Conservation (phyloP, 345 rosid species). For the Aegle marmelos region DNA sequence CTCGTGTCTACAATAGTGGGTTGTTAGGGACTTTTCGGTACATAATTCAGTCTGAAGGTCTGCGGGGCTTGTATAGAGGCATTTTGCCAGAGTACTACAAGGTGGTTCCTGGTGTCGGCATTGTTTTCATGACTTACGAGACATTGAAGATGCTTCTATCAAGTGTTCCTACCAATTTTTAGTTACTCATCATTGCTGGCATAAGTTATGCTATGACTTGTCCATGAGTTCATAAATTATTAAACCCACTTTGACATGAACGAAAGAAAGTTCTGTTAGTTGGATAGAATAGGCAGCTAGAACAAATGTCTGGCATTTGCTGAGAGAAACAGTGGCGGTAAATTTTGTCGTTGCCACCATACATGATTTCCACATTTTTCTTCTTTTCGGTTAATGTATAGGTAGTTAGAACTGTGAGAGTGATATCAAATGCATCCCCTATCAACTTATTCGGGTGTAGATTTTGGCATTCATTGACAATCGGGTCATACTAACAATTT, state of each 20-base stretch:
- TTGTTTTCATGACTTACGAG: constrained; percentile 87
- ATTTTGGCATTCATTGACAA: constrained; percentile 15
- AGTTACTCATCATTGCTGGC: not conserved
- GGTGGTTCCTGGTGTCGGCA: constrained; percentile 93
- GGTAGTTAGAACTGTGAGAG: constrained; percentile 19
- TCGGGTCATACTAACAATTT: constrained; percentile 14
- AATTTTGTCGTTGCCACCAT: constrained; percentile 47
- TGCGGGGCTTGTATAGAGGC: constrained; percentile 88
- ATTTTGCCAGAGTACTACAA: constrained; percentile 94
- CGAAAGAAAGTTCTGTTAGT: not conserved
- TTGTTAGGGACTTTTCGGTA: constrained; percentile 69
- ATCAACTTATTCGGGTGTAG: constrained; percentile 1
- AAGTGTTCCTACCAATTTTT: constrained; percentile 31
- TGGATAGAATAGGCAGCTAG: constrained; percentile 4
- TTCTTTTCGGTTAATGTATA: constrained; percentile 25
- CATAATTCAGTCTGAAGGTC: constrained; percentile 75
- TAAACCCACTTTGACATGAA: not conserved
- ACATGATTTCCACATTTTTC: constrained; percentile 1
- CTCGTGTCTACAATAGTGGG: constrained; percentile 74
- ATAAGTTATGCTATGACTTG: not conserved
- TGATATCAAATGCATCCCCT: constrained; percentile 4
- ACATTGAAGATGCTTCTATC: constrained; percentile 55
- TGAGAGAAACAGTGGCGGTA: constrained; percentile 36
- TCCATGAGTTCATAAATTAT: not conserved
- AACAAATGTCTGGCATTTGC: constrained; percentile 9